Evolutionary conservation across 2,329 filamentous ascomycete genomes (phyloP), one percentile per base, ranked within the genome.

Genomic region (Hypoxylon sp.): DNA sequence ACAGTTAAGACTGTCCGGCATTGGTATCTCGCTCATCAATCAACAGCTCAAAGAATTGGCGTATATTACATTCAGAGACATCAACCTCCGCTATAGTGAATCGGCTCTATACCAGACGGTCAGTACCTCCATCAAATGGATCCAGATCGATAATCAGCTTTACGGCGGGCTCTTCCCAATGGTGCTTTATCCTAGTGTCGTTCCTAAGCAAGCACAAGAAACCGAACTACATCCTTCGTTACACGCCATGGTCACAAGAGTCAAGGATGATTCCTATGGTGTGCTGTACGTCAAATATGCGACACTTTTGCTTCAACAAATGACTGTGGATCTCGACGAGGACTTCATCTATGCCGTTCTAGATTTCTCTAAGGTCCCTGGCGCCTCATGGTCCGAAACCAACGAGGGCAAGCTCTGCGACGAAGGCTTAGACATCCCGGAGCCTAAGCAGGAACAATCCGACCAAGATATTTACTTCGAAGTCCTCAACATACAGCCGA

Each of bases 231-330:
- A 98, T 79, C 96, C 96, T 0, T 98, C 96, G 57, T 88, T 99
- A 76, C 94, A 97, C 74, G 90, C 90, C 12, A 95, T 94, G 85
- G 85, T 97, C 58, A 97, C 95, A 9, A 88, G 94, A 29, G 95
- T 99, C 77, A 99, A 99, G 82, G 96, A 99, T 74, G 95, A 99
- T 75, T 97, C 94, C 0, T 99, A 98, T 75, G 96, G 96, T 74
- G 96, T 99, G 21, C 83, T 97, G 8, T 99, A 99, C 80, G 94
- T 99, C 85, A 99, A 99, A 79, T 99, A 99, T 78, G 95, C 96
- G 21, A 97, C 95, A 0, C 80, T 99, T 47, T 83, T 99, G 30
- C 83, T 99, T 47, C 96, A 99, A 78, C 94, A 99, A 78, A 97
- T 99, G 94, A 99, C 96, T 0, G 85, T 99, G 2, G 96, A 99